A percentile compares a stretch with the other conserved stretches of the same genome.
Conservation (phyloP, 345 rosid genomes). For the Murraya paniculata region DNA sequence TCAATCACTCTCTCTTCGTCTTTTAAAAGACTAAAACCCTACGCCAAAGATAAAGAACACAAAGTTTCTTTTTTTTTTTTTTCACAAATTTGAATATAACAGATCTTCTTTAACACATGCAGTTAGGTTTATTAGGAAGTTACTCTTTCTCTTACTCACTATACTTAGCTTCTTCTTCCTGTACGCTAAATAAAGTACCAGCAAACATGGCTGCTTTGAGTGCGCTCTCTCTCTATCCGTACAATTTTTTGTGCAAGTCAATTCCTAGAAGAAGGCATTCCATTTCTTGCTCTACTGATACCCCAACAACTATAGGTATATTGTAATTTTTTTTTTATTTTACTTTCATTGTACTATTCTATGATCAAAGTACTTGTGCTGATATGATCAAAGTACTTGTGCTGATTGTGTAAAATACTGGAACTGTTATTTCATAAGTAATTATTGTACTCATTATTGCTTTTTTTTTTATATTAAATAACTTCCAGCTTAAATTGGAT, state of each 20-base stretch:
- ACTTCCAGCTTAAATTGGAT: no score
- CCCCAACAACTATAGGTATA: constrained; percentile 51
- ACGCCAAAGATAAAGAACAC: background rate
- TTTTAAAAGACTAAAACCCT: background rate
- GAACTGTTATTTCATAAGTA: background rate
- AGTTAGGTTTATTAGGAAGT: constrained; percentile 27
- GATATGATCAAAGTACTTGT: background rate
- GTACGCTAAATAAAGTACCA: constrained; percentile 14
- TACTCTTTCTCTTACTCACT: constrained; percentile 29
- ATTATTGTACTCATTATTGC: background rate
- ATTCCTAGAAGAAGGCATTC: constrained; percentile 19
- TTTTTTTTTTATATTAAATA: background rate
- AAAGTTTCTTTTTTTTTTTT: constrained; percentile 9
- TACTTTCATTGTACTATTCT: background rate
- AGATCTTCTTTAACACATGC: constrained; percentile 16
- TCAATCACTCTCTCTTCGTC: background rate
- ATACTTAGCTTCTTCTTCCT: constrained; percentile 27
- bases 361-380: background rate
- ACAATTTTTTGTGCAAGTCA: constrained; percentile 33
- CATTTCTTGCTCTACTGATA: constrained; percentile 52
- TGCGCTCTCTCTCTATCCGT: constrained; percentile 51
- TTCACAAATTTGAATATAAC: background rate
- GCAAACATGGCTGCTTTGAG: constrained; percentile 59
- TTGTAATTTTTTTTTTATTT: background rate
- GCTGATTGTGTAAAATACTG: background rate